Conservation (phyloP, 768 basidiomycete genomes). For the Suillus paluster region DNA sequence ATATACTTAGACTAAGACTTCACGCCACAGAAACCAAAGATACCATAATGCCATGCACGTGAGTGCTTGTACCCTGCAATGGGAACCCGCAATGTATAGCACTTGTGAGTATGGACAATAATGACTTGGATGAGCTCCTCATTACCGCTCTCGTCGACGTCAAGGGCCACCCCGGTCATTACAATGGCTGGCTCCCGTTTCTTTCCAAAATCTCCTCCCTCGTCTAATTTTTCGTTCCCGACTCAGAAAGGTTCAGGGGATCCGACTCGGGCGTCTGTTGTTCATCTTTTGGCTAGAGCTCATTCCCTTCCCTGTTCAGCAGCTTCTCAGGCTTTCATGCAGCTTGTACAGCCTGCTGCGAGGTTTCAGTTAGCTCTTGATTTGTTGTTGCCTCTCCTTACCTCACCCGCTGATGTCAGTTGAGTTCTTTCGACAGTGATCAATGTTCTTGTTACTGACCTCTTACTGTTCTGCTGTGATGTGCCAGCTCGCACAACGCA, state of each 20-base stretch:
- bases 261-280: slow-evolving; percentile 64
- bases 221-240: slow-evolving; percentile 38
- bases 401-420: slow-evolving; percentile 59
- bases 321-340: slow-evolving; percentile 73
- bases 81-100: neutral
- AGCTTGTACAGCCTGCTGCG: slow-evolving; percentile 75
- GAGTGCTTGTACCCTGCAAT: neutral
- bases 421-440: slow-evolving; percentile 11
- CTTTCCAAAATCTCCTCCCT: slow-evolving; percentile 34
- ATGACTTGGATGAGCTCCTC: slow-evolving; percentile 36
- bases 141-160: slow-evolving; percentile 35
- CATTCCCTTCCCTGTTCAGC: slow-evolving; percentile 77
- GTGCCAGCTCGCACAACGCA: slow-evolving; percentile 67
- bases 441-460: slow-evolving; percentile 15
- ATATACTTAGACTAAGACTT: neutral
- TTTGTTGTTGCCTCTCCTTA: slow-evolving; percentile 76
- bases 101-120: slow-evolving; percentile 35
- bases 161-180: slow-evolving; percentile 32
- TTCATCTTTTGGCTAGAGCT: slow-evolving; percentile 67
- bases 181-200: slow-evolving; percentile 36
- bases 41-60: slow-evolving; percentile 15
- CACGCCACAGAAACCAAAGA: slow-evolving; percentile 30
- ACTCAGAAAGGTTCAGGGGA: slow-evolving; percentile 39
- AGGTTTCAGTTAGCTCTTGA: slow-evolving; percentile 86
- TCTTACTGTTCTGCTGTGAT: slow-evolving; percentile 16